These are phyloP conservation scores for Saturnispora quitensis DNA, from an alignment of 805 yeast genomes.

Conservation along the genomic window DNA sequence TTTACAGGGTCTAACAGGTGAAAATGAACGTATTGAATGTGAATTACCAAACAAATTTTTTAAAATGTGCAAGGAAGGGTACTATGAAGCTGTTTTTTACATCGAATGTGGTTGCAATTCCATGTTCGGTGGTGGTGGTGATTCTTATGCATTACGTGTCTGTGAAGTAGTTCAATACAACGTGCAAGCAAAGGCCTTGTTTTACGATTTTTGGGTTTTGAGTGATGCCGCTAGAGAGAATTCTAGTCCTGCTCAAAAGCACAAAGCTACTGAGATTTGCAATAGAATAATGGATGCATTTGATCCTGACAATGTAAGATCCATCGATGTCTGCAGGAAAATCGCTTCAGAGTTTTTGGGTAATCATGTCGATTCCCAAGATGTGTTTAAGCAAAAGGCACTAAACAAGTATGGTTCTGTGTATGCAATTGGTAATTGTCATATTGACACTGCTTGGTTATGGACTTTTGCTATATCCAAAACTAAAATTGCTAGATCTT, in stretches of 20 bases:
- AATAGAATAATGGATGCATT: constrained; percentile 77
- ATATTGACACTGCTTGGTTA: constrained; percentile 96
- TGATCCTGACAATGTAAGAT: constrained; percentile 55
- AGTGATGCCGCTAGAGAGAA: constrained; percentile 89
- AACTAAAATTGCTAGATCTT: constrained; percentile 85
- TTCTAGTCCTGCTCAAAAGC: constrained; percentile 66
- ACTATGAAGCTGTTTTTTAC: constrained; percentile 56
- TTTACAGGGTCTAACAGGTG: constrained; percentile 78
- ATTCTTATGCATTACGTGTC: constrained; percentile 51
- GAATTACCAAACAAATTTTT: constrained; percentile 50
- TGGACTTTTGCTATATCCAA: constrained; percentile 99
- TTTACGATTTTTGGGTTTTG: constrained; percentile 77
- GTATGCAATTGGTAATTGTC: constrained; percentile 88
- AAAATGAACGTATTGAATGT: constrained; percentile 72
- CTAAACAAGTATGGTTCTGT: constrained; percentile 44
- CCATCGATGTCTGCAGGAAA: constrained; percentile 55
- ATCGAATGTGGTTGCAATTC: constrained; percentile 91
- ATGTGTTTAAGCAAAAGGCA: constrained; percentile 45
- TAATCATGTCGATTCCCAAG: constrained; percentile 47
- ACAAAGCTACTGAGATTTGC: constrained; percentile 71
- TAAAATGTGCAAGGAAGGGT: constrained; percentile 14
- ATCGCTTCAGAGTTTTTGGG: constrained; percentile 63
- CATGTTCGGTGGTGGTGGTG: constrained; percentile 66
- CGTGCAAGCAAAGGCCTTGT: constrained; percentile 66
- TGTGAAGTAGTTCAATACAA: constrained; percentile 83